Percentiles rank a stretch among this genome's conserved stretches.
phyloP scores from a whole-genome alignment of 2,329 filamentous ascomycete genomes.

The Aaosphaeria arxii region DNA sequence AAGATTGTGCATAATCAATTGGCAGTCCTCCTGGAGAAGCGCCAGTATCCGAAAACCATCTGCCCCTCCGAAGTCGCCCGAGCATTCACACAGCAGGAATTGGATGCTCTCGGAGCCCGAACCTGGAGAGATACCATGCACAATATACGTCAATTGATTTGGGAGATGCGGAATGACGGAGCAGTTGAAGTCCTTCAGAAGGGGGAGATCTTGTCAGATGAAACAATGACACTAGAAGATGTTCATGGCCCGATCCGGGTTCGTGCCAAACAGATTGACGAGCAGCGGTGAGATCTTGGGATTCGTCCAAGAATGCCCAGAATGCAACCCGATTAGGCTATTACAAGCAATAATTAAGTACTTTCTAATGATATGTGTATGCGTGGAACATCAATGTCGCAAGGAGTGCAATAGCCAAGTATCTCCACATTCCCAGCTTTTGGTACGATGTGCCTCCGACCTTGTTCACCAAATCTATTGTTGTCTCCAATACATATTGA shows the following conservation, averaged over 20 bases:
- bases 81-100: constrained; percentile 40
- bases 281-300: neutral
- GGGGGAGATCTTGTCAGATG: constrained; percentile 37
- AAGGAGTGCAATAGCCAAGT: no score
- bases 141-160: constrained; percentile 40
- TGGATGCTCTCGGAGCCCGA: constrained; percentile 21
- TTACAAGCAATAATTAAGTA: no score
- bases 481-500: no score
- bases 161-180: constrained; percentile 39
- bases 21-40: constrained; percentile 23
- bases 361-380: no score
- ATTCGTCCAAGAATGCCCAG: neutral
- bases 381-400: no score
- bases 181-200: constrained; percentile 50
- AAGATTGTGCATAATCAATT: constrained; percentile 16
- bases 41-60: constrained; percentile 48
- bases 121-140: constrained; percentile 51
- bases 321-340: no score
- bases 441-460: no score
- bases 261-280: constrained; percentile 12
- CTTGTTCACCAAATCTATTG: no score
- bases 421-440: no score
- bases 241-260: constrained; percentile 49
- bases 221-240: constrained; percentile 31
- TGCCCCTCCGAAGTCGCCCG: constrained; percentile 53